These are phyloP conservation scores for Tolypocladium tropicale DNA, from an alignment of 2,329 filamentous ascomycete genomes.

Conservation along the genomic window DNA sequence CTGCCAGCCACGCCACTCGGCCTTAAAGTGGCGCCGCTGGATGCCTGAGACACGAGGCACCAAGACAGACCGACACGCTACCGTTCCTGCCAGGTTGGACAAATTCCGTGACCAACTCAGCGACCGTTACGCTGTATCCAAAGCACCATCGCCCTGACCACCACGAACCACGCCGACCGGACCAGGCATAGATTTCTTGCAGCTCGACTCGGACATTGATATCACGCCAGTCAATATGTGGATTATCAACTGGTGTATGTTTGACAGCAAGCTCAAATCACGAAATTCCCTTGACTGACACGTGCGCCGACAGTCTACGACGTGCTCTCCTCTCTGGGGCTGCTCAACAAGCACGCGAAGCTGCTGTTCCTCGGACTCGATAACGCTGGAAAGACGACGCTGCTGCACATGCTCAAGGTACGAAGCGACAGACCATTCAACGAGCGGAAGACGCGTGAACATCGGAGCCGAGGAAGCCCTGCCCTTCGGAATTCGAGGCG, in stretches of 20 bases:
- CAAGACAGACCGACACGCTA: not conserved
- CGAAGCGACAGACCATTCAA: not conserved
- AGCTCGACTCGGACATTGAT: not conserved
- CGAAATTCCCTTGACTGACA: conserved; percentile 17
- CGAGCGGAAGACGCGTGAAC: not conserved
- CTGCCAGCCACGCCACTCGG: not conserved
- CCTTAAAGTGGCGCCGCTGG: not conserved
- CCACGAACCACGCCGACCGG: not conserved
- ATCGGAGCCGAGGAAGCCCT: not conserved
- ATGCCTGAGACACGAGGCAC: conserved; percentile 4
- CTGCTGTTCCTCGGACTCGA: conserved; percentile 87
- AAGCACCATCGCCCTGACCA: not conserved
- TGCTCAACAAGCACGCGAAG: conserved; percentile 95
- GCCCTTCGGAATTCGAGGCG: not conserved
- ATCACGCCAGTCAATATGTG: conserved; percentile 54
- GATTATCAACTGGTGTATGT: conserved; percentile 92
- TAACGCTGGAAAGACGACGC: conserved; percentile 89
- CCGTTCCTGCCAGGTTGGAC: conserved; percentile 4
- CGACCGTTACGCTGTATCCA: not conserved
- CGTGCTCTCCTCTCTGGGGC: conserved; percentile 73
- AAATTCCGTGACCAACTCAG: not conserved
- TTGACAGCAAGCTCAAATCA: not conserved
- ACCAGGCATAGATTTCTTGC: not conserved
- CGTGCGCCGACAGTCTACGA: conserved; percentile 58
- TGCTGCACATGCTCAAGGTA: conserved; percentile 94